Percentiles rank a stretch among this genome's conserved stretches.
Conservation (phyloP, 2,329 filamentous ascomycete species). For the Aspergillus tubingensis region DNA sequence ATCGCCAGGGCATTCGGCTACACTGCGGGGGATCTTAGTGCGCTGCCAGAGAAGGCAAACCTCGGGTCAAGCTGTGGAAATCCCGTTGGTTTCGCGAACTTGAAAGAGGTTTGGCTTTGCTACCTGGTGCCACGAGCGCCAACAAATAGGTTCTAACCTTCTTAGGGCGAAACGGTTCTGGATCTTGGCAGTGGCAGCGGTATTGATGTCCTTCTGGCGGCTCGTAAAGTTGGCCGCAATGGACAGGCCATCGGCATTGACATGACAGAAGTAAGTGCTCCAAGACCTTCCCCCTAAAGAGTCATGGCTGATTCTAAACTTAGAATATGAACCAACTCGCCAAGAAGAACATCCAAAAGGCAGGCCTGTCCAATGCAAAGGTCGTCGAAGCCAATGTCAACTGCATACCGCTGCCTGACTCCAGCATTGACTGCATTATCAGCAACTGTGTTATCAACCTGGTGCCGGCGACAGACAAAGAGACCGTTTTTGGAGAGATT, state of each 20-base stretch:
- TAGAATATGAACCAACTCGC: constrained; percentile 60
- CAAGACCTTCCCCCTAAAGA: no score
- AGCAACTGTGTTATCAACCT: constrained; percentile 67
- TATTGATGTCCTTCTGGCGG: constrained; percentile 60
- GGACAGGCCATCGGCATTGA: constrained; percentile 60
- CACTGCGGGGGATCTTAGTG: constrained; percentile 49
- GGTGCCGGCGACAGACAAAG: constrained; percentile 56
- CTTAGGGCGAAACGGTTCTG: constrained; percentile 59
- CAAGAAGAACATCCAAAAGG: constrained; percentile 46
- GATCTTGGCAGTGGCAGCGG: constrained; percentile 61
- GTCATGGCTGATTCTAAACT: no score
- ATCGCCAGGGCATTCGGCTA: constrained; percentile 58
- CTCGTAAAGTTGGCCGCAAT: constrained; percentile 50
- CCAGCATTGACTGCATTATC: constrained; percentile 58
- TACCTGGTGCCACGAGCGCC: constrained; percentile 46
- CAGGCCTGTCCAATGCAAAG: constrained; percentile 46
- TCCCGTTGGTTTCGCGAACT: constrained; percentile 51
- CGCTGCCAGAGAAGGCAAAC: constrained; percentile 52
- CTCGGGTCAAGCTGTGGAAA: constrained; percentile 59
- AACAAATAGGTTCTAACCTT: constrained; percentile 55
- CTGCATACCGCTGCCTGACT: constrained; percentile 46
- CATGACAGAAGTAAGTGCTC: constrained; percentile 55
- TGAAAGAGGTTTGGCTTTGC: constrained; percentile 52
- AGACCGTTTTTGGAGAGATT: constrained; percentile 59
- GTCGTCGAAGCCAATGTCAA: constrained; percentile 59